A percentile compares a stretch with the other conserved stretches of the same genome.
phyloP scores from a whole-genome alignment of 1,139 yeast species.

The Taphrina wiesneri region DNA sequence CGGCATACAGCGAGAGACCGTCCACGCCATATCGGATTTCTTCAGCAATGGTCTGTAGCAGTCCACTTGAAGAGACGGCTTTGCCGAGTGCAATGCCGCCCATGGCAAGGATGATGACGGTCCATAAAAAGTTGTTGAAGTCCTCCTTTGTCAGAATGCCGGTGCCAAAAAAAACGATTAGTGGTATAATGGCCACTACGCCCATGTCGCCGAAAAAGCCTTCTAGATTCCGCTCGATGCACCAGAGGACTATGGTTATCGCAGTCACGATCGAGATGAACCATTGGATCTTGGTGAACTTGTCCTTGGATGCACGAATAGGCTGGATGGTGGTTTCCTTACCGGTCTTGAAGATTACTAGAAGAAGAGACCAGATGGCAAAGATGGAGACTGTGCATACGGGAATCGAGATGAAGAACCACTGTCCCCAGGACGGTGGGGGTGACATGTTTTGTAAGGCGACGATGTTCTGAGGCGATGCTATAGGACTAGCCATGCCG shows the following conservation, averaged over 20 bases:
- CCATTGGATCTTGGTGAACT: slow-evolving; percentile 69
- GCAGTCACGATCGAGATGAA: slow-evolving; percentile 67
- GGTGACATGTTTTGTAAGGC: slow-evolving; percentile 87
- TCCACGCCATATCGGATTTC: slow-evolving; percentile 62
- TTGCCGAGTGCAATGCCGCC: slow-evolving; percentile 94
- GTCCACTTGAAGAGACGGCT: slow-evolving; percentile 85
- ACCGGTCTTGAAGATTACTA: slow-evolving; percentile 66
- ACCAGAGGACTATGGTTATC: slow-evolving; percentile 79
- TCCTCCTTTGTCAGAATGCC: slow-evolving; percentile 82
- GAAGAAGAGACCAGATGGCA: slow-evolving; percentile 68
- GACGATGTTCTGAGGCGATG: slow-evolving; percentile 91
- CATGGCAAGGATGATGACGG: slow-evolving; percentile 89
- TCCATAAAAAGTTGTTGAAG: slow-evolving; percentile 91
- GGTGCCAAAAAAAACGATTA: slow-evolving; percentile 81
- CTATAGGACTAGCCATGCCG: slow-evolving; percentile 95
- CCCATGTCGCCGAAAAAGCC: slow-evolving; percentile 85
- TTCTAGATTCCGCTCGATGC: slow-evolving; percentile 69
- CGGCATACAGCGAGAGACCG: slow-evolving; percentile 64
- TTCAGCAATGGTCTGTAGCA: slow-evolving; percentile 72
- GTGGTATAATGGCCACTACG: slow-evolving; percentile 78
- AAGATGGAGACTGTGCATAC: slow-evolving; percentile 64
- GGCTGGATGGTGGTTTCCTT: slow-evolving; percentile 61
- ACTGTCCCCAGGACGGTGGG: slow-evolving; percentile 88
- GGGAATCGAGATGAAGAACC: slow-evolving; percentile 88
- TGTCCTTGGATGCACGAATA: slow-evolving; percentile 59